Base-by-base conservation (phyloP, 2,329 filamentous ascomycete species). In the Ceratocystiopsis sp. region DNA sequence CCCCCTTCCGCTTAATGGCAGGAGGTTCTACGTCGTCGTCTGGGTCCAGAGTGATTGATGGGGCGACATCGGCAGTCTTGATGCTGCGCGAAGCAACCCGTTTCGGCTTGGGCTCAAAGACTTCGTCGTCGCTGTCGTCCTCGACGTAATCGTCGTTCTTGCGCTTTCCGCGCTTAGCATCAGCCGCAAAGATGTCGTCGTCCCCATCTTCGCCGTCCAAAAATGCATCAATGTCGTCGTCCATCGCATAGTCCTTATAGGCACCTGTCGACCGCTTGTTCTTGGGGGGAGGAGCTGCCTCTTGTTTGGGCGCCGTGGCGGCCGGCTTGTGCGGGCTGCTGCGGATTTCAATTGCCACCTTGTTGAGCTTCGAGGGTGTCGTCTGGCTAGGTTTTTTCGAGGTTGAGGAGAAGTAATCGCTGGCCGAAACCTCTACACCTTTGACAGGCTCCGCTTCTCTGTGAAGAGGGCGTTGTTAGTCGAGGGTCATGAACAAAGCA, bases 161-260 rank as follows among this genome's bases (percentile, higher is more conserved):
- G 40, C 73, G 68, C 56, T 77, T 84, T 38, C 72, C 65, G 40
- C 71, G 71, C 55, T 77, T 80, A 33, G 70, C 71, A 49, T 84
- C 77, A 4, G 80, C 78, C 14, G 79, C 81, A 59, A 87, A 87
- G 17, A 94, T 86, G 52, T 94, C 87, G 50, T 85, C 81, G n/a
- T 74, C 80, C 3, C 73, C 78, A 38, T 84, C 75, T 8, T 72
- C 74, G 12, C 72, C 78, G 42, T 83, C 80, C 45, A 71, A 74
- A 6, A 15, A 29, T 7, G 66, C 69, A 52, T 74, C 69, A 10
- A 69, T 68, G 45, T 75, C 70, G 34, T 73, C 67, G 34, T 72
- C 59, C 5, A 54, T 49, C 19, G 57, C 53, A 44, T 62, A 54
- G 40, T 67, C 63, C 41, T 60, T 61, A 43, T 64, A 59, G 2